These are phyloP conservation scores for Leptographium galeiforme DNA, from an alignment of 2,329 filamentous ascomycete species.

Conservation along the genomic window DNA sequence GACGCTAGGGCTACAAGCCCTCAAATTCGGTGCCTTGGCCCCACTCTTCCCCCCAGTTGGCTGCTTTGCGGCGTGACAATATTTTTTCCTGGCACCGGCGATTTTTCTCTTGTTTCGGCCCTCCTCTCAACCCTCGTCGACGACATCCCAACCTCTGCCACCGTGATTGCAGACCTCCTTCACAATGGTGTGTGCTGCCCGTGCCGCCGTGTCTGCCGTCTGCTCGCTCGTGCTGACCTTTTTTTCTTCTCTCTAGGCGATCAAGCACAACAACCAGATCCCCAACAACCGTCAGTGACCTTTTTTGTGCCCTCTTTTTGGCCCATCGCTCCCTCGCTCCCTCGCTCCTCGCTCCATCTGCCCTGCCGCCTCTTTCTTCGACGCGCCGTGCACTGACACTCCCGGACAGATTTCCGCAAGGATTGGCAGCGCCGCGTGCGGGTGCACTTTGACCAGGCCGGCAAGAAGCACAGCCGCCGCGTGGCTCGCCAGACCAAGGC, in stretches of 20 bases:
- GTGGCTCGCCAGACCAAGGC: slow-evolving; percentile 89
- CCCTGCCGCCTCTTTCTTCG: slow-evolving; percentile 6
- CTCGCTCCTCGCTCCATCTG: not conserved
- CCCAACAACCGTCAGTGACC: slow-evolving; percentile 83
- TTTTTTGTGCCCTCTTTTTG: too few relatives aligned
- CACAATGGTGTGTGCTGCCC: not conserved
- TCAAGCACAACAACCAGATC: slow-evolving; percentile 99
- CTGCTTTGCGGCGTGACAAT: not conserved
- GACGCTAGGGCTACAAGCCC: slow-evolving; percentile 29
- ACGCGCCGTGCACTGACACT: slow-evolving; percentile 10
- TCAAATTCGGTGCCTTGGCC: slow-evolving; percentile 19
- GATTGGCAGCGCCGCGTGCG: slow-evolving; percentile 99
- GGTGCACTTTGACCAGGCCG: slow-evolving; percentile 99
- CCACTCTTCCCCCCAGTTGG: not conserved
- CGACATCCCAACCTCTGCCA: not conserved
- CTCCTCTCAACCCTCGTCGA: not conserved
- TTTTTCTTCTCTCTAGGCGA: slow-evolving; percentile 48
- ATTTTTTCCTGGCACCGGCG: slow-evolving; percentile 3
- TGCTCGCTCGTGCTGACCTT: slow-evolving; percentile 3
- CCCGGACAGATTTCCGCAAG: slow-evolving; percentile 87
- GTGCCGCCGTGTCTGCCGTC: not conserved
- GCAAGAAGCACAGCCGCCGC: slow-evolving; percentile 88
- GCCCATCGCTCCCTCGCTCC: too few relatives aligned
- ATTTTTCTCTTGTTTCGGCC: slow-evolving; percentile 5
- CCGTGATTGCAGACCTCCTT: not conserved